Base-by-base conservation (phyloP, 495 filamentous ascomycete genomes). In the Penicillium egyptiacum region DNA sequence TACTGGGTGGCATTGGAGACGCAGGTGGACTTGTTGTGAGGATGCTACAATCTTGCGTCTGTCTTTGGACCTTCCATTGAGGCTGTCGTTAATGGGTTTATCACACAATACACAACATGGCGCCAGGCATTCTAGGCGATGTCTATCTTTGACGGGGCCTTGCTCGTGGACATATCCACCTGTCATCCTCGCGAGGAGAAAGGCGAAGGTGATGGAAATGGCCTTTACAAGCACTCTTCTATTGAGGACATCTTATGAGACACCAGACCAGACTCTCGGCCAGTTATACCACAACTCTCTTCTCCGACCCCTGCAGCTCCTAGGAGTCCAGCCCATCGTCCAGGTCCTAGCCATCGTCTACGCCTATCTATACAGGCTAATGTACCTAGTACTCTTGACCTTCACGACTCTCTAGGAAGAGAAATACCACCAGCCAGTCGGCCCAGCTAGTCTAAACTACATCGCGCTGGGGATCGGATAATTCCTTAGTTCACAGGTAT, bases 91-190 rank as follows among this genome's bases (percentile, higher is more conserved):
- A 80, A 80, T 12, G 80, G 72, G 1, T 82, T 85, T 57, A 83
- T 88, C 39, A 75, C 81, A 5, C 64, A 84, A 63, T 81, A 83
- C 40, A 81, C 30, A 81, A 51, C 55, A 10, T 57, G 55, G 55
- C 55, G 41, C 25, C 46, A 47, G 55, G 22, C 47, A 3, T 52
- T 87, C 64, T 77, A 74, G 65, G 72, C 71, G 14, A 79, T 79
- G 4, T 76, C 81, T 4, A 82, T 87, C 50, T 79, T 77, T 14
- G 79, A 79, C 53, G 79, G 65, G 5, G 16, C 79, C 5, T 75
- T 88, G 42, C 82, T 86, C 59, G 16, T 74, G 26, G 67, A 86
- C 84, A 2, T 87, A 86, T 65, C 66, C 77, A 4, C 83, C 83
- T 0, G 75, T 77, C 28, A 69, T 88, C 1, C 77, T 88, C 14